These are phyloP conservation scores for Mycena crocata DNA, from an alignment of 768 basidiomycete genomes.

Conservation along the genomic window DNA sequence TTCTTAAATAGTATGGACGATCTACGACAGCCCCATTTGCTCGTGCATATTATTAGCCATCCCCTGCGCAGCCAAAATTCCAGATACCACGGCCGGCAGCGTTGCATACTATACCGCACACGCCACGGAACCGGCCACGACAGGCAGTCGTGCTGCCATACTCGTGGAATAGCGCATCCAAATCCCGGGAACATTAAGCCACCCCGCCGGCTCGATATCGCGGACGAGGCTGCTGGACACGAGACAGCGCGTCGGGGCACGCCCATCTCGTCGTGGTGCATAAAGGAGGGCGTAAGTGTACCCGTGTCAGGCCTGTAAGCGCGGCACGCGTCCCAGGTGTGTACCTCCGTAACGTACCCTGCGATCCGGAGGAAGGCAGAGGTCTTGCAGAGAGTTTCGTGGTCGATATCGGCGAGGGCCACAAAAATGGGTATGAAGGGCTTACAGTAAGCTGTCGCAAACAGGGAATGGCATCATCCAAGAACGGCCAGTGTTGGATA, in stretches of 20 bases:
- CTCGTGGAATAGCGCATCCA: background rate
- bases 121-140: too few species aligned
- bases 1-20: too few species aligned
- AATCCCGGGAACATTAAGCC: background rate
- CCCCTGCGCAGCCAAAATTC: too few species aligned
- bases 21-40: too few species aligned
- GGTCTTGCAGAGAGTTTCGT: background rate
- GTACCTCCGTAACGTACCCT: background rate
- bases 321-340: background rate
- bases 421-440: background rate
- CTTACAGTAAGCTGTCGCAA: background rate
- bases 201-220: background rate
- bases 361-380: background rate
- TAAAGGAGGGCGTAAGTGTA: background rate
- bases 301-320: background rate
- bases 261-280: background rate
- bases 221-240: background rate
- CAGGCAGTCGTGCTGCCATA: background rate
- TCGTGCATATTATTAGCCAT: too few species aligned
- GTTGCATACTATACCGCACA: too few species aligned
- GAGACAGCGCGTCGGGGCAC: background rate
- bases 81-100: too few species aligned
- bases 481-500: background rate
- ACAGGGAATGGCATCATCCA: background rate
- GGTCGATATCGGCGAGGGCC: slow-evolving; percentile 1